Conservation (phyloP, 1,284 basidiomycete species). For the Irpex lacteus region DNA sequence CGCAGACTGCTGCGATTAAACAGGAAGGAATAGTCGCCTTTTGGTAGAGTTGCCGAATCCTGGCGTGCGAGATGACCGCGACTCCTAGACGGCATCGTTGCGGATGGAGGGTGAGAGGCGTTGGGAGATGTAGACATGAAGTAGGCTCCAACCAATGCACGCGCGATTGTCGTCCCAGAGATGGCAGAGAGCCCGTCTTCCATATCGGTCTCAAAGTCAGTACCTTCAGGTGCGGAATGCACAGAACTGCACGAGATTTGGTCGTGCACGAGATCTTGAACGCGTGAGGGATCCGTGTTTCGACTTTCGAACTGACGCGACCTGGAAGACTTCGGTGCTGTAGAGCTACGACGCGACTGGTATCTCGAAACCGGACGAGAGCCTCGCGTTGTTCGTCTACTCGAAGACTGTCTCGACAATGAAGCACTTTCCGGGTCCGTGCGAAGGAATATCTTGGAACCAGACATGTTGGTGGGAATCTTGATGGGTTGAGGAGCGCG, state of each 20-base stretch:
- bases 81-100: constrained; percentile 33
- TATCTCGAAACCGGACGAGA: neutral
- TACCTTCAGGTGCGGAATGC: constrained; percentile 14
- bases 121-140: constrained; percentile 33
- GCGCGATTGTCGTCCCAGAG: constrained; percentile 68
- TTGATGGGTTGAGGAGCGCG: constrained; percentile 8
- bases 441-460: neutral
- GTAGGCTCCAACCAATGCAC: constrained; percentile 59
- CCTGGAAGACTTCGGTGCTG: neutral
- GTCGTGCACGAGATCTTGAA: constrained; percentile 1
- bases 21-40: constrained; percentile 40
- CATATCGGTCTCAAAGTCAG: constrained; percentile 10
- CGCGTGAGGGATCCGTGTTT: constrained; percentile 4
- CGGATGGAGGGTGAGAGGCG: neutral
- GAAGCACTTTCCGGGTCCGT: neutral
- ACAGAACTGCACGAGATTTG: constrained; percentile 20
- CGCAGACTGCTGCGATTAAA: constrained; percentile 13
- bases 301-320: neutral
- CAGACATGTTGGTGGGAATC: constrained; percentile 1
- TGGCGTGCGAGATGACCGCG: constrained; percentile 49
- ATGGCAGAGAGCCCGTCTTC: constrained; percentile 45
- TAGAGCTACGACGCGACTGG: neutral
- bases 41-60: constrained; percentile 70
- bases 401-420: neutral
- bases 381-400: neutral